Evolutionary conservation across 2,329 filamentous ascomycete species (phyloP).

Genomic region (Elsinoe fawcettii): DNA sequence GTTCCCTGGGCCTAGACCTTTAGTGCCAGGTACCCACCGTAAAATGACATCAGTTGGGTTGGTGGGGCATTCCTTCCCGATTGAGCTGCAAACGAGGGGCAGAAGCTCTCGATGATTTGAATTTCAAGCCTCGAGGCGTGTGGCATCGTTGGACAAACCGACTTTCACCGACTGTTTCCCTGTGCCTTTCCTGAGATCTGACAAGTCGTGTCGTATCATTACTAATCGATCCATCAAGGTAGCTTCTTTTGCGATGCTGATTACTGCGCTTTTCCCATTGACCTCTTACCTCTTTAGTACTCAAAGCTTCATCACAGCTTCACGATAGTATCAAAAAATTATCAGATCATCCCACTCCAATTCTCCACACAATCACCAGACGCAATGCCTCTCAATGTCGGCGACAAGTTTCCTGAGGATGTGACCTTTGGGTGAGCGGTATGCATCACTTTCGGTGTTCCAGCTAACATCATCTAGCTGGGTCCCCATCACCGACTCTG

Average conservation of each 20-base stretch:
- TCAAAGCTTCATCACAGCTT: neutral
- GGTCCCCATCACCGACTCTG: constrained; percentile 66
- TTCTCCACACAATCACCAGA: neutral
- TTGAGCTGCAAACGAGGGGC: constrained; percentile 7
- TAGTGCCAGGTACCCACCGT: neutral
- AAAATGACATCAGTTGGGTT: constrained; percentile 12
- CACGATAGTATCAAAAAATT: neutral
- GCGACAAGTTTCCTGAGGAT: constrained; percentile 73
- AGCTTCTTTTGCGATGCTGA: neutral
- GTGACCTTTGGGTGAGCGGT: constrained; percentile 63
- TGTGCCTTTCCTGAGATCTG: neutral
- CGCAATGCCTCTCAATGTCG: constrained; percentile 63
- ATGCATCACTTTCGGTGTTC: no score
- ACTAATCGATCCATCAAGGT: constrained; percentile 5
- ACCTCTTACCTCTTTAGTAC: neutral
- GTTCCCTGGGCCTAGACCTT: neutral
- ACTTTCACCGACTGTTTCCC: neutral
- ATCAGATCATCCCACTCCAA: neutral
- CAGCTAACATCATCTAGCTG: constrained; percentile 45
- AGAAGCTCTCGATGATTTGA: constrained; percentile 9
- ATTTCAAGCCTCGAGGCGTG: neutral
- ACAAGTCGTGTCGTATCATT: neutral
- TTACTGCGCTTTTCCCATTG: neutral
- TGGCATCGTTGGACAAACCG: neutral
- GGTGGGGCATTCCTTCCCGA: constrained; percentile 13